Base-by-base conservation (phyloP, 306 rosid genomes). In the Cucumis sativus region DNA sequence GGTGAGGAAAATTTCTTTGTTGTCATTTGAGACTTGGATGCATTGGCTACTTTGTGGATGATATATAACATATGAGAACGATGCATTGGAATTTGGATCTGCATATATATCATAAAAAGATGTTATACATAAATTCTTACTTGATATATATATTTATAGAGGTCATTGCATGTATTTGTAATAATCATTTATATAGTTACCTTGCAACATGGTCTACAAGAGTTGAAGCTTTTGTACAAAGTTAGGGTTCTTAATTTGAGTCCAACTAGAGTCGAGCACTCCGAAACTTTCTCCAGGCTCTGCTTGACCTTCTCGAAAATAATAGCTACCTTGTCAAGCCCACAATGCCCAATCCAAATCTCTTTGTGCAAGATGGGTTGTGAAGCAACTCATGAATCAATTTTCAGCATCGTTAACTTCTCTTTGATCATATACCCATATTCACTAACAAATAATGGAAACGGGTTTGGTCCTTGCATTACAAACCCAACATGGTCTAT, bases 281-380 rank as follows among this genome's bases (percentile, higher is more conserved):
- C 76, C 85, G 71, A 80, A 88, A 5, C 40, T 0, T 66, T 86
- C 89, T 18, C 58, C 84, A 1, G 28, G 2, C 0, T 70, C 85
- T 40, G 66, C 0, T 0, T 9, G 30, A 5, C 86, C 86, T 73
- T 84, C 65, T 41, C 81, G 80, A 1, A 5, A 68, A 47, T 84
- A 85, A 60, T 88, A 88, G 76, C 82, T 84, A 63, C 91, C 89
- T 73, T 75, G 81, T 57, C 80, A 85, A 21, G 88, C 82, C 93
- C 93, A 85, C 70, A 85, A 49, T 58, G 72, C 79, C 89, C 91
- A 88, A 73, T 85, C 91, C 74, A 88, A 72, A 62, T 88, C 88
- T 40, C 77, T 83, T 51, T 78, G 83, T 52, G 63, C 85, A 80
- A 89, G 85, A 41, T 89, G 84, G 2, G 91, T 52, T 4, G 82